Conservation (phyloP, 1,284 basidiomycete species). For the Boletus hoseneyae region DNA sequence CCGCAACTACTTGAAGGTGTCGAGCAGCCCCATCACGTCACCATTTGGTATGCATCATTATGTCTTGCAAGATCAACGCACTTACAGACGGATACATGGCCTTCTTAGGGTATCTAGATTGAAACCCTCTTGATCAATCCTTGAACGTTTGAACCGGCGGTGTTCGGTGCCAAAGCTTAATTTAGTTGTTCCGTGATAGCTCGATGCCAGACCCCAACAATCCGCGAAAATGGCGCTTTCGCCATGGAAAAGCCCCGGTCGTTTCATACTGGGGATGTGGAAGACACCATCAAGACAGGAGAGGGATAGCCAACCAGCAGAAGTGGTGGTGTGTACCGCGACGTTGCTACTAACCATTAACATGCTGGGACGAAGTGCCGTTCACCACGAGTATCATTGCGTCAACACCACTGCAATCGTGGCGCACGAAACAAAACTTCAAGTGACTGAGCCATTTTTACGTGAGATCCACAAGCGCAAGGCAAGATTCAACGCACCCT, state of each 20-base stretch:
- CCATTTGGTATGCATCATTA: background rate
- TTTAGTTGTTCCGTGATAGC: background rate
- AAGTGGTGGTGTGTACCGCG: background rate
- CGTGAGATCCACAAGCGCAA: background rate
- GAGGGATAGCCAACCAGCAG: background rate
- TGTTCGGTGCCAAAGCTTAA: background rate
- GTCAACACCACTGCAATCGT: background rate
- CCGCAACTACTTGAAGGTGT: background rate
- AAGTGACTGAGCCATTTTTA: background rate
- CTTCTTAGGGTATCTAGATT: background rate
- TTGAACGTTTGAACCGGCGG: background rate
- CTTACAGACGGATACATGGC: background rate
- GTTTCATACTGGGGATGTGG: background rate
- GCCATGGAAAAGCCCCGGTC: background rate
- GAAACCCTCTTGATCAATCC: background rate
- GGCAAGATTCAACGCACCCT: background rate
- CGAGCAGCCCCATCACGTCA: background rate
- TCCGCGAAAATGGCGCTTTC: slow-evolving; percentile 3
- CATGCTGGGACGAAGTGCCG: background rate
- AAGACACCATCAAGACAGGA: background rate
- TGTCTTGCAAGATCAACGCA: background rate
- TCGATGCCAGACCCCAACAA: background rate
- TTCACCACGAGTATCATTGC: background rate
- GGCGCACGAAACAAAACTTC: background rate
- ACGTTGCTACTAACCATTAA: background rate